Evolutionary conservation across 140 eudicot genomes (phyloP).

Genomic region (Stevia rebaudiana): DNA sequence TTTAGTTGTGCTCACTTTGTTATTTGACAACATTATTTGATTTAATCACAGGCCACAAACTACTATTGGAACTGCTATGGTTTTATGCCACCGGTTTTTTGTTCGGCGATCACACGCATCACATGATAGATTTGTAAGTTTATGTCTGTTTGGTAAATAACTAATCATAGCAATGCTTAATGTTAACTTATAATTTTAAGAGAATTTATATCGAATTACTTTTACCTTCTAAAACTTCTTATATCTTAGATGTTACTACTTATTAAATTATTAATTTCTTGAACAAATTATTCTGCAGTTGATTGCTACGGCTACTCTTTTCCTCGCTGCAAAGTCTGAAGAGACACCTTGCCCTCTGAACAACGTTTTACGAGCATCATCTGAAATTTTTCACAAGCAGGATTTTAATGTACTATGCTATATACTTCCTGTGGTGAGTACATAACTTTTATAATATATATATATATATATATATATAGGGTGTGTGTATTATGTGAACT

Average conservation of each 20-base stretch:
- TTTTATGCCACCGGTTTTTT: slow-evolving; percentile 90
- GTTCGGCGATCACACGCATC: slow-evolving; percentile 87
- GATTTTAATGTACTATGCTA: slow-evolving; percentile 54
- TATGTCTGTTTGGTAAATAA: slow-evolving; percentile 6
- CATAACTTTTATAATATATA: neutral
- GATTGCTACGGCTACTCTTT: slow-evolving; percentile 86
- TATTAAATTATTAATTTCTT: neutral
- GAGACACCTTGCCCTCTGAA: slow-evolving; percentile 85
- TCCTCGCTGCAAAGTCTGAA: slow-evolving; percentile 95
- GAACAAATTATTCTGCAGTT: slow-evolving; percentile 41
- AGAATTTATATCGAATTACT: neutral
- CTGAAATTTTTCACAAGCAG: slow-evolving; percentile 76
- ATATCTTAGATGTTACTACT: neutral
- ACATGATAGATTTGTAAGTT: slow-evolving; percentile 93
- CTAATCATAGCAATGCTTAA: neutral
- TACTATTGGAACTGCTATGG: slow-evolving; percentile 92
- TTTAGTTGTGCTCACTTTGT: neutral
- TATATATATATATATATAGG: too few species aligned
- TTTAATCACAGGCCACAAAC: slow-evolving; percentile 73
- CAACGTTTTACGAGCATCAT: slow-evolving; percentile 58
- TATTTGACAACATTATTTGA: neutral
- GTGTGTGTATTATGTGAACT: too few species aligned
- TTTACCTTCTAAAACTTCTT: neutral
- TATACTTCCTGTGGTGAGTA: slow-evolving; percentile 60
- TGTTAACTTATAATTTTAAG: neutral